Evolutionary conservation across 805 yeast species (phyloP), one percentile per base, ranked within the genome.

Genomic region (Myxozyma geophila): DNA sequence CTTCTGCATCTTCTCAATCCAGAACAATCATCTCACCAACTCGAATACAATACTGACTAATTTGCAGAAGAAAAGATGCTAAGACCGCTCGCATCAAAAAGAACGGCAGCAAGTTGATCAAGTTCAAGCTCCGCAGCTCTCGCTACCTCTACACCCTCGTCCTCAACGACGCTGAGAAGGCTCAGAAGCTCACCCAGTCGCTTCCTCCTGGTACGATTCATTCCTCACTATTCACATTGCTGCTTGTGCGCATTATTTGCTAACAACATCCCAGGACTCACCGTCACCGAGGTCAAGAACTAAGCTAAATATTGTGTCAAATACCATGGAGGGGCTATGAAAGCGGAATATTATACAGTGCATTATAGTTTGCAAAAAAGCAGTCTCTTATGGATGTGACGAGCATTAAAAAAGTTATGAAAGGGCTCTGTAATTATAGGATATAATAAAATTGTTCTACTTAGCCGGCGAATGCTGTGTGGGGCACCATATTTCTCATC

Each of bases 91-190:
- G 92, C 79, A 89, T 95, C 86, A 95, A 95, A 88, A 87, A 88
- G 84, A 91, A 91, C 91, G 81, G 85, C 79, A 84, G 85, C 87
- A 88, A 89, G 83, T 95, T 89, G 83, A 92, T 97, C 85, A 95
- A 95, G 84, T 95, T 95, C 92, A 95, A 95, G 90, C 90, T 95
- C 78, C 92, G 98, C 87, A 97, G 98, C 81, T 77, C 97, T 71
- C 91, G 85, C 81, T 81, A 89, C 85, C 87, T 91, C 79, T 95
- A 95, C 90, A 95, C 99, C 75, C 85, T 93, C 82, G 89, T 89
- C 74, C 93, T 95, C 77, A 86, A 89, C 84, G 98, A 95, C 81
- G 89, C 91, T 77, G 88, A 90, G 81, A 92, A 92, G 87, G 98
- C 98, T 77, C 87, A 90, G 88, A 95, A 95, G 86, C 87, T 95